phyloP scores from a whole-genome alignment of 2,329 filamentous ascomycete genomes.

The Botrytis elliptica region DNA sequence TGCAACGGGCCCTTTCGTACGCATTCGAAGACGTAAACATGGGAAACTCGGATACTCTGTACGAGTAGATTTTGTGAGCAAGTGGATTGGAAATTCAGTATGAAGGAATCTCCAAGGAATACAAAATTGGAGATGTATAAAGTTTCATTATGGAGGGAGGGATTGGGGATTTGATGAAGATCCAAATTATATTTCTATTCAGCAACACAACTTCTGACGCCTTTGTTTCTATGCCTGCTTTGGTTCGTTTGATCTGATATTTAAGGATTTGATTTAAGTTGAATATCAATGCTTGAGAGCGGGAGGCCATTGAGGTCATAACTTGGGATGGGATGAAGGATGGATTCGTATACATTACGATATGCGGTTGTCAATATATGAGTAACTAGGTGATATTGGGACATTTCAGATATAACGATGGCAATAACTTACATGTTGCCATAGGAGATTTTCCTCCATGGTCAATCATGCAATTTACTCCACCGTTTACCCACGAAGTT shows the following conservation, averaged over 20 bases:
- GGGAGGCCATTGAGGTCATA: background rate
- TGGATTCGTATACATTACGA: background rate
- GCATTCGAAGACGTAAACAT: background rate
- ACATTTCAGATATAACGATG: background rate
- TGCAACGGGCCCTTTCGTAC: background rate
- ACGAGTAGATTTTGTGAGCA: background rate
- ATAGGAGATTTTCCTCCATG: background rate
- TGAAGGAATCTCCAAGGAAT: background rate
- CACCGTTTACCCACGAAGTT: background rate
- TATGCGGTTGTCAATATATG: background rate
- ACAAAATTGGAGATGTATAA: constrained; percentile 5
- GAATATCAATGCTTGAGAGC: constrained; percentile 13
- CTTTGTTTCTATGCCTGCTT: background rate
- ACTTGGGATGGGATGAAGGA: constrained; percentile 14
- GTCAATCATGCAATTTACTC: background rate
- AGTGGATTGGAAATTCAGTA: background rate
- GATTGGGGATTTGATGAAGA: constrained; percentile 14
- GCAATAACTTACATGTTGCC: background rate
- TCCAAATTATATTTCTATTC: constrained; percentile 5
- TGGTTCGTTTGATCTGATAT: constrained; percentile 16
- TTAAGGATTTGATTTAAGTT: constrained; percentile 16
- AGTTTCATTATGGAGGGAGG: constrained; percentile 10
- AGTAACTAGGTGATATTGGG: background rate
- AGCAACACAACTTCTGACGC: background rate
- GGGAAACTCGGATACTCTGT: background rate